These are phyloP conservation scores for Coniochaeta sp. DNA, from an alignment of 2,329 filamentous ascomycete species.

Conservation along the genomic window DNA sequence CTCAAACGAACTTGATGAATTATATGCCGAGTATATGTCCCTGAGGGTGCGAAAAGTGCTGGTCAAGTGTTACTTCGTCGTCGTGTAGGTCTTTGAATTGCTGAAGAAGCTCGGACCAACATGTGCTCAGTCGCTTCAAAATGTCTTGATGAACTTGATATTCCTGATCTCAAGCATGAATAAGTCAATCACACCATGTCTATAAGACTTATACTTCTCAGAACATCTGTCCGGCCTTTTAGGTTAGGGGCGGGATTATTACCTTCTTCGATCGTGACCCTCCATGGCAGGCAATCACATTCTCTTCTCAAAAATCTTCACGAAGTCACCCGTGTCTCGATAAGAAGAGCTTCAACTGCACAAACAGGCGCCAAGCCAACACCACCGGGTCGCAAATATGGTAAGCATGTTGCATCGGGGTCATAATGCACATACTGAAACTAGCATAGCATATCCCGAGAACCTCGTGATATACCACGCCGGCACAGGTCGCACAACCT, in stretches of 20 bases:
- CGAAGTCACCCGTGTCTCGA: neutral
- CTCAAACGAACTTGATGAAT: neutral
- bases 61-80: neutral
- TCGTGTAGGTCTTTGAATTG: neutral
- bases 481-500: constrained; percentile 58
- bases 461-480: constrained; percentile 68
- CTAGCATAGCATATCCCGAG: constrained; percentile 42
- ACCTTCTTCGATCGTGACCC: neutral
- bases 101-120: constrained; percentile 1
- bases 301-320: neutral
- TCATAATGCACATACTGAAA: neutral
- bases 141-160: neutral
- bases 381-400: neutral
- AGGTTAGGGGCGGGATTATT: neutral
- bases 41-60: neutral
- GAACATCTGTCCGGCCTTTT: neutral
- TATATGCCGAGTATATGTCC: neutral
- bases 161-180: neutral
- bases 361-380: neutral
- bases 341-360: neutral
- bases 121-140: neutral
- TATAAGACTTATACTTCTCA: neutral
- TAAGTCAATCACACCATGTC: neutral
- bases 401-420: neutral
- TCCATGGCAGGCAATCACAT: neutral